A percentile compares a stretch with the other conserved stretches of the same genome.
Evolutionary conservation across 768 basidiomycete species (phyloP).

Genomic region (Pleurotus cornucopiae): DNA sequence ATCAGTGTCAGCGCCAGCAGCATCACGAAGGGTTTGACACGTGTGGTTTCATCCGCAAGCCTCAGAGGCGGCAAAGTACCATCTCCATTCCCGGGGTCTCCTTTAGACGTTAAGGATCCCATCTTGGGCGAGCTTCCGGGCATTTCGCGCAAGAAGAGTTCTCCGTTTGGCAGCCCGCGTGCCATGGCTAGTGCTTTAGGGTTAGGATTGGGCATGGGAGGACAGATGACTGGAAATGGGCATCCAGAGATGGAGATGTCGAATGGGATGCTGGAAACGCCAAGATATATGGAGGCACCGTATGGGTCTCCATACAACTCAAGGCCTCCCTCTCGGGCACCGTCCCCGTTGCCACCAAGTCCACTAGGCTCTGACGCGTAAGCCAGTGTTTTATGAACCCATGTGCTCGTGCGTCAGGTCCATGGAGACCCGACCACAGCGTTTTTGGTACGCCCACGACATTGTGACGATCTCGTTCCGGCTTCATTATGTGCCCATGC

Average conservation of each 20-base stretch:
- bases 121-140: constrained; percentile 55
- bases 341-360: constrained; percentile 6
- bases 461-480: not conserved
- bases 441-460: constrained; percentile 3
- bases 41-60: constrained; percentile 1
- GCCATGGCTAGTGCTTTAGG: constrained; percentile 48
- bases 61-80: constrained; percentile 19
- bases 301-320: constrained; percentile 34
- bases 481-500: not conserved
- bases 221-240: constrained; percentile 15
- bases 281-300: constrained; percentile 32
- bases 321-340: constrained; percentile 3
- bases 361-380: constrained; percentile 4
- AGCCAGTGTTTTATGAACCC: not conserved
- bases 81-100: constrained; percentile 38
- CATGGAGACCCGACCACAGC: not conserved
- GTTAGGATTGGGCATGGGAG: constrained; percentile 27
- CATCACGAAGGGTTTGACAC: constrained; percentile 18
- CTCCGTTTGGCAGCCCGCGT: constrained; percentile 46
- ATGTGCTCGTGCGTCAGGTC: not conserved
- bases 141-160: constrained; percentile 30
- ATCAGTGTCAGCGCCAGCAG: constrained; percentile 20
- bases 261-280: constrained; percentile 28
- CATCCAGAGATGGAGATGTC: constrained; percentile 5
- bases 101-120: constrained; percentile 45